Evolutionary conservation across 2,329 filamentous ascomycete species (phyloP).

Genomic region (Colletotrichum sp.): DNA sequence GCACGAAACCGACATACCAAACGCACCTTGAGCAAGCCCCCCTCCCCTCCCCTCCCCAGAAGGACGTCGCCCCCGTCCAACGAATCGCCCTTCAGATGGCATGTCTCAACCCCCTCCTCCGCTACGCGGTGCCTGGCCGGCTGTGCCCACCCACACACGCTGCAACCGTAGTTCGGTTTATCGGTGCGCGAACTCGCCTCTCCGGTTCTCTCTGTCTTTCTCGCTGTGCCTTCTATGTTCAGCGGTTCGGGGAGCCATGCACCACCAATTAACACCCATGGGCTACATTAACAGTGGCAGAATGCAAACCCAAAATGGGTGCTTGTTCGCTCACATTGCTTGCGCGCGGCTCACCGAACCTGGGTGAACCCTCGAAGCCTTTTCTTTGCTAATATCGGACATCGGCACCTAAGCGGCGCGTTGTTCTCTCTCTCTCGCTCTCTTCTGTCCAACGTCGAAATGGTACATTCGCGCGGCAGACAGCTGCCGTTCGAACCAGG

Average conservation of each 20-base stretch:
- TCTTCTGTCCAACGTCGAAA: background rate
- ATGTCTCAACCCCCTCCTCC: conserved; percentile 8
- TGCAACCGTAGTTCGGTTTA: background rate
- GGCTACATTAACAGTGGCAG: background rate
- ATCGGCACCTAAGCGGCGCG: background rate
- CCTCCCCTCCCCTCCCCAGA: background rate
- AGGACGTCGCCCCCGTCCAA: background rate
- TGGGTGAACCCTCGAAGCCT: background rate
- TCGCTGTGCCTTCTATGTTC: conserved; percentile 1
- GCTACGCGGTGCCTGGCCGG: background rate
- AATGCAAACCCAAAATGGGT: background rate
- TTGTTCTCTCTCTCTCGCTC: background rate
- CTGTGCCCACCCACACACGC: background rate
- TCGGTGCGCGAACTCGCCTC: background rate
- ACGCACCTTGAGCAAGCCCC: background rate
- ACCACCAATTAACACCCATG: background rate
- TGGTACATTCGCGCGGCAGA: background rate
- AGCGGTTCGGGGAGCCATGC: background rate
- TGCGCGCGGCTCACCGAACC: background rate
- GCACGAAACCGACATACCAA: conserved; percentile 21
- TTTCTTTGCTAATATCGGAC: background rate
- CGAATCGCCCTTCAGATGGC: conserved; percentile 21
- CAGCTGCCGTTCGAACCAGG: background rate
- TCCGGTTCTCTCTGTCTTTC: background rate
- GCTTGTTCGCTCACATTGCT: background rate